Evolutionary conservation across 164 flowering plant species (phyloP), one percentile per base, ranked within the genome.

Genomic region (Warburgia ugandensis): DNA sequence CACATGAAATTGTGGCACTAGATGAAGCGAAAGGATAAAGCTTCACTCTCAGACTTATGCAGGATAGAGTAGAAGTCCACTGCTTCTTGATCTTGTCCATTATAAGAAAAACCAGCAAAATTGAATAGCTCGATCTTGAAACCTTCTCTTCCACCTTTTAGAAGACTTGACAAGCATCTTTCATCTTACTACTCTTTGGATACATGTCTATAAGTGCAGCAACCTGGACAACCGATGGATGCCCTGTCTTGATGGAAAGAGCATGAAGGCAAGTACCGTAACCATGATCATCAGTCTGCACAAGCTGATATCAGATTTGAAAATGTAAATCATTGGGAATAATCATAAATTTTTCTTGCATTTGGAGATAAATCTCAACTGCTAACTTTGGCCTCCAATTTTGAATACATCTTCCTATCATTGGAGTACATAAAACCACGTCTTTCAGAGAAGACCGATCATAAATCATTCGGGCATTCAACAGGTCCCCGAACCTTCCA

Each of bases 1-100:
- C 70, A 47, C 57, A 67, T 45, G 71, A 56, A 20, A 37, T 45
- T 3, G n/a, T 38, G 21, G 28, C 60, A 37, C 52, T 56, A 8
- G 52, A 51, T 21, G 47, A 33, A 28, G 60, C 37, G n/a, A 35
- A 56, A 27, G 52, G 36, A 56, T 56, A 51, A 5, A 45, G 52
- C 30, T 46, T 56, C 38, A 47, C 31, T 19, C 19, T n/a, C 36
- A 5, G 60, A 47, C 38, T 19, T 22, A 37, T 36, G 52, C 28
- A 56, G 52, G 11, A 26, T 19, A 29, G 52, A 33, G 43, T 56
- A 56, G 43, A 56, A 56, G 17, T 56, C 45, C 1, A 56, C 52
- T 10, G 60, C 60, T 28, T 46, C 60, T 27, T 56, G 45, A 58
- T 58, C 61, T 20, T 19, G 42, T 16, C 55, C 54, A 48, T 58